Conservation (phyloP, 2,329 filamentous ascomycete genomes). For the Elsinoe fawcettii region DNA sequence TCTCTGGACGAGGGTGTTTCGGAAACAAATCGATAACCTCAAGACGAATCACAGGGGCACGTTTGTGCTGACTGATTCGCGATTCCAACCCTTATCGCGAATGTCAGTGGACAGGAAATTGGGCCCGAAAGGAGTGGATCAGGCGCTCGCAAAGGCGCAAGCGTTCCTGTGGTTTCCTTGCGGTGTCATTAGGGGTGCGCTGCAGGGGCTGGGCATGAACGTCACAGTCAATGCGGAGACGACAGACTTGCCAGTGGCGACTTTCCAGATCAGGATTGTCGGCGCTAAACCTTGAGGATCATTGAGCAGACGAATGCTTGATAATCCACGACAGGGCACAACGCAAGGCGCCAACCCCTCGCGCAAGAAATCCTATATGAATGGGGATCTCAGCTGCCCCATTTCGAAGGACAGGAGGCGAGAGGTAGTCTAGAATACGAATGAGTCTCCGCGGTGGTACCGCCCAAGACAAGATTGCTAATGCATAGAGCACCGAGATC, state of each 20-base stretch:
- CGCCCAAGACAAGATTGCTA: too few relatives aligned
- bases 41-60: conserved; percentile 97
- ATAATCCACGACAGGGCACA: too few relatives aligned
- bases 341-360: too few relatives aligned
- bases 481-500: too few relatives aligned
- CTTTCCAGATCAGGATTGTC: conserved; percentile 91
- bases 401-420: background rate
- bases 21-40: conserved; percentile 96
- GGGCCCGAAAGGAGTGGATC: conserved; percentile 27
- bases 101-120: conserved; percentile 66
- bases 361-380: too few relatives aligned
- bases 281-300: conserved; percentile 53
- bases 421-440: background rate
- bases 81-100: conserved; percentile 77
- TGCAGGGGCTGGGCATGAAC: conserved; percentile 83
- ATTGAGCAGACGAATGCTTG: too few relatives aligned
- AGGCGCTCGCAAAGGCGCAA: conserved; percentile 62
- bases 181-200: conserved; percentile 81
- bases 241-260: conserved; percentile 74
- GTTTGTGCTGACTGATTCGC: conserved; percentile 89
- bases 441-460: too few relatives aligned
- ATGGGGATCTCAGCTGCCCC: too few relatives aligned
- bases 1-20: conserved; percentile 86
- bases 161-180: conserved; percentile 95
- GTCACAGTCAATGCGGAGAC: conserved; percentile 89